Evolutionary conservation across 2,329 filamentous ascomycete genomes (phyloP), one percentile per base, ranked within the genome.

Genomic region (Mariannaea sp.): DNA sequence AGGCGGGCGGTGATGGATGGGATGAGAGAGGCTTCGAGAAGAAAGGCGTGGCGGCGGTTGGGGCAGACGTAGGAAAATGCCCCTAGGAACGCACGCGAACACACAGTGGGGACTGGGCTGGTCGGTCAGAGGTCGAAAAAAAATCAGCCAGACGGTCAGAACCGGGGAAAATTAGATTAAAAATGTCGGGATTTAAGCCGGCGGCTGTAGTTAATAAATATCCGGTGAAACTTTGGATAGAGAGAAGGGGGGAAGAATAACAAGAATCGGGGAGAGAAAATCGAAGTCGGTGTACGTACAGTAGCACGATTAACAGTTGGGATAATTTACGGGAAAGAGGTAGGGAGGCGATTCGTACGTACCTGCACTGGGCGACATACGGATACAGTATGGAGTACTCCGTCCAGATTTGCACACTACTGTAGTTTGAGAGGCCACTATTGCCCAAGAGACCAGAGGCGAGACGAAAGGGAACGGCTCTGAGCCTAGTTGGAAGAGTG

Each of bases 21-120:
- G 24, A 29, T 56, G 45, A 26, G 24, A 29, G 47, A 49, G 40
- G 47, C 27, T 56, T 36, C 51, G 33, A 53, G 38, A 51, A 50
- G 54, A 55, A 55, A 56, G 57, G 40, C 43, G 54, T 65, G 51
- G 50, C 50, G 60, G 43, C 43, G 58, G 63, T 65, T 57, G 62
- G 52, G 60, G 60, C 54, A 60, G 55, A 45, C 56, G 54, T 49
- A 41, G 39, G 29, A 54, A 49, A 65, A 60, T 58, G 50, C 61
- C 61, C 61, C 57, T 61, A 64, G 54, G 36, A 13, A 35, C 58
- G 53, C 52, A 55, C 52, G 47, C 47, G 47, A 55, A 55, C 22
- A 51, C 62, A 63, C 62, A 54, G 58, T 59, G 60, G 60, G 55
- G 44, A 55, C 47, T 14, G 14, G 36, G 36, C 40, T 56, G 61